Evolutionary conservation across 2,329 filamentous ascomycete genomes (phyloP), one percentile per base, ranked within the genome.

Genomic region (Curvularia sp.): DNA sequence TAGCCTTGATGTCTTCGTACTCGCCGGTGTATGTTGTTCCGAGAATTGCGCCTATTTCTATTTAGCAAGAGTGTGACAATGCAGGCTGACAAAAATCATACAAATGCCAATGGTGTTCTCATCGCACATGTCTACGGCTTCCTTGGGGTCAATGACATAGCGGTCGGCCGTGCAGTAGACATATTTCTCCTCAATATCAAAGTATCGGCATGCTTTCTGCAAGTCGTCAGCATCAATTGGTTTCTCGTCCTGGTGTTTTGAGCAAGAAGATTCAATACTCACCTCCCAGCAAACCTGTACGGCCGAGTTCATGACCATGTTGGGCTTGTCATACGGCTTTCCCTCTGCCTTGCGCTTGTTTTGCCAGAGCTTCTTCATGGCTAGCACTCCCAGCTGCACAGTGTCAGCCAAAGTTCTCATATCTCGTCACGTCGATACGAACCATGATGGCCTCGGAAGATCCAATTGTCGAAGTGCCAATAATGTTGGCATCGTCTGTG

Each of bases 301-400:
- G 31, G 94, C 93, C 26, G 91, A 92, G 70, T 91, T 95, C 94
- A 98, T 97, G 82, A 98, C 82, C 61, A 98, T 89, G 80, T 98
- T 98, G 55, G 94, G 94, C 44, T 85, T 85, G 62, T 93, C 91
- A 60, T 78, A 86, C 54, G 92, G 86, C 81, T 96, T 95, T 61
- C 93, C 93, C 68, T 87, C 91, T 4, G 90, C 92, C 75, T 89
- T 86, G 69, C 92, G 89, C 80, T 88, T 89, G 78, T 95, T 93
- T 82, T 91, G 89, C 94, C 94, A 98, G 71, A 89, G 87, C 81
- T 89, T 92, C 86, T 97, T 97, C 93, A 97, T 97, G 68, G 93
- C 93, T 35, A 97, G 82, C 6, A 92, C 89, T 43, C 81, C 88
- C 38, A 93, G 84, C 89, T 71, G 22, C 5, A 9, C 0, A 13